phyloP scores from a whole-genome alignment of 2,329 filamentous ascomycete species.

The Teratosphaeria epicoccoides region DNA sequence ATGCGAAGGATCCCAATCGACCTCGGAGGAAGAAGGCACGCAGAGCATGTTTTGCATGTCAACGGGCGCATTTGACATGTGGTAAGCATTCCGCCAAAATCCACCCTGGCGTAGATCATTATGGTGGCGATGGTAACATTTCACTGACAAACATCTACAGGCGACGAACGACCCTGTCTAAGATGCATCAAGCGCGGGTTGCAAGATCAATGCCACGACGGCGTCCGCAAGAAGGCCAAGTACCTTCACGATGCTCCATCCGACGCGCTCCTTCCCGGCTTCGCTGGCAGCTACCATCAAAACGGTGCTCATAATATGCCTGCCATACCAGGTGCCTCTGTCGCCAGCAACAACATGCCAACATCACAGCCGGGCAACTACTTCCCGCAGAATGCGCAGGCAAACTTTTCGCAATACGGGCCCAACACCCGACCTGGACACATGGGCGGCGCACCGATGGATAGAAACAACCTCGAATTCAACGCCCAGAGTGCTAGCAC shows the following conservation, averaged over 20 bases:
- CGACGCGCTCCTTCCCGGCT: constrained; percentile 77
- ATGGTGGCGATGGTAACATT: constrained; percentile 12
- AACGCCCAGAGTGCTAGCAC: constrained; percentile 48
- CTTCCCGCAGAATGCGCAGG: constrained; percentile 29
- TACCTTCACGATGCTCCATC: constrained; percentile 94
- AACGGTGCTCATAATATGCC: constrained; percentile 15
- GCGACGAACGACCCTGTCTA: constrained; percentile 88
- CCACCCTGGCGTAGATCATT: constrained; percentile 6
- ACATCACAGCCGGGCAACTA: constrained; percentile 30
- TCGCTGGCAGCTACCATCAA: constrained; percentile 54
- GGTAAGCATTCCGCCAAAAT: constrained; percentile 50
- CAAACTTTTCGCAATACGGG: constrained; percentile 31
- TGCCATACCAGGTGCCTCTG: constrained; percentile 8
- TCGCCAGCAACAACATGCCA: constrained; percentile 10
- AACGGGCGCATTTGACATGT: constrained; percentile 93
- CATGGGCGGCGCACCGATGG: constrained; percentile 33
- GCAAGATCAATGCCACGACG: constrained; percentile 85
- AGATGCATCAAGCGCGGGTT: constrained; percentile 89
- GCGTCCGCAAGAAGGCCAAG: constrained; percentile 96
- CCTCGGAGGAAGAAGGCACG: constrained; percentile 92
- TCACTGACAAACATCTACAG: constrained; percentile 39
- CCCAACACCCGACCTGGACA: constrained; percentile 19
- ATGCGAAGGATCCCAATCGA: constrained; percentile 78
- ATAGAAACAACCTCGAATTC: constrained; percentile 39
- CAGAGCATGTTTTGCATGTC: constrained; percentile 90